These are phyloP conservation scores for Ophiostoma montium DNA, from an alignment of 2,329 filamentous ascomycete species.

Conservation along the genomic window DNA sequence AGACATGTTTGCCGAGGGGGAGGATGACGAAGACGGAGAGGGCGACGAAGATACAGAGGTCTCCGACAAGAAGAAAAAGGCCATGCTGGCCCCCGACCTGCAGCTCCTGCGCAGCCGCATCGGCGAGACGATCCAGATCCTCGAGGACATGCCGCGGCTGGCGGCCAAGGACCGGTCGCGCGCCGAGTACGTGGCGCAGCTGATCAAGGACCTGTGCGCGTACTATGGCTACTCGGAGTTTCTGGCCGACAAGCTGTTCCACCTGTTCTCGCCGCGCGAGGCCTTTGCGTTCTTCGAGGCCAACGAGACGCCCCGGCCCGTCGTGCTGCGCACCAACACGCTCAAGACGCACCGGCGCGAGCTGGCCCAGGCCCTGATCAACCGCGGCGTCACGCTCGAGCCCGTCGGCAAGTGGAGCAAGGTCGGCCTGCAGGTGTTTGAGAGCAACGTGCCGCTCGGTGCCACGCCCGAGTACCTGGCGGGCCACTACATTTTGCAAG, in stretches of 20 bases:
- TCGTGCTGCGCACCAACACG: constrained; percentile 95
- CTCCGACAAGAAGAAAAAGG: constrained; percentile 32
- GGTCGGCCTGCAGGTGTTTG: constrained; percentile 92
- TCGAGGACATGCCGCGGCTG: constrained; percentile 77
- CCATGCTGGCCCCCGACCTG: constrained; percentile 70
- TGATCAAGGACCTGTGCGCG: constrained; percentile 82
- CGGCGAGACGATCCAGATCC: constrained; percentile 80
- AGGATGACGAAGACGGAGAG: constrained; percentile 2
- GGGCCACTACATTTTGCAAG: constrained; percentile 95
- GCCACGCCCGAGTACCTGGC: constrained; percentile 95
- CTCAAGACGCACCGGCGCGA: constrained; percentile 63
- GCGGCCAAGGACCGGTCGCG: constrained; percentile 68
- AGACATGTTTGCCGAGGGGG: constrained; percentile 39
- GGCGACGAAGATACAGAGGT: constrained; percentile 24
- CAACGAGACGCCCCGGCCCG: constrained; percentile 81
- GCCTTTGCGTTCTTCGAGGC: constrained; percentile 98
- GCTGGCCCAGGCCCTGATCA: constrained; percentile 85
- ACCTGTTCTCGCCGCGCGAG: constrained; percentile 82
- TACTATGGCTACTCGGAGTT: constrained; percentile 96
- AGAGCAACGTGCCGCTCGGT: constrained; percentile 71
- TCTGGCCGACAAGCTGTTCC: constrained; percentile 90
- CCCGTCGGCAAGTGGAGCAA: constrained; percentile 98
- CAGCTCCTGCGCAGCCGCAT: constrained; percentile 80
- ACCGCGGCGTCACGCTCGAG: constrained; percentile 88
- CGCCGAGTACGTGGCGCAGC: constrained; percentile 73